Percentiles rank a stretch among this genome's conserved stretches.
These are phyloP conservation scores for Lagerstroemia fauriei DNA, from an alignment of 441 rosid species.

Conservation along the genomic window DNA sequence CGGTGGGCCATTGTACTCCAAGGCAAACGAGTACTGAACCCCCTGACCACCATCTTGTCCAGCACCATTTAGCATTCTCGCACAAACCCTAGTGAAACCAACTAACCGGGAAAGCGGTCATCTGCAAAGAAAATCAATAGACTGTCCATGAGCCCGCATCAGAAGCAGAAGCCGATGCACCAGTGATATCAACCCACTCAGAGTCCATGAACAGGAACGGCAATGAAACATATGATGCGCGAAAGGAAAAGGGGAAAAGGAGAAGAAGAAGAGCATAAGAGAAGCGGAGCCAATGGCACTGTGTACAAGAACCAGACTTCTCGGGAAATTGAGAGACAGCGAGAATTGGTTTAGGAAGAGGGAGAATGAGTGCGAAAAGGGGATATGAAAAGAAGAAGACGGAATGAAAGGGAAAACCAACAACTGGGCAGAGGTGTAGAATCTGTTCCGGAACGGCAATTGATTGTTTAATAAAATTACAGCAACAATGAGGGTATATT, in stretches of 20 bases:
- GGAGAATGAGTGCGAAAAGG: background rate
- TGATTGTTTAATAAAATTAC: background rate
- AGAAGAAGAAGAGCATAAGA: background rate
- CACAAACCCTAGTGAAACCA: slow-evolving; percentile 14
- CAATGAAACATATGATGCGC: background rate
- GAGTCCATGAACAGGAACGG: slow-evolving; percentile 10
- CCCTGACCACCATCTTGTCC: slow-evolving; percentile 37
- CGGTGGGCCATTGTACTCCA: slow-evolving; percentile 87
- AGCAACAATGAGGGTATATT: no score
- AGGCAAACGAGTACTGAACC: slow-evolving; percentile 66
- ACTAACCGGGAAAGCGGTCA: background rate
- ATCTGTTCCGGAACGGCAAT: no score
- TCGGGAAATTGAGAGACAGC: background rate
- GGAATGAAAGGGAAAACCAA: background rate
- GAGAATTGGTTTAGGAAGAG: slow-evolving; percentile 18
- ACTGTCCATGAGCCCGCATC: background rate
- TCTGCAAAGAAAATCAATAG: slow-evolving; percentile 6
- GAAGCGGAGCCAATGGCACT: background rate
- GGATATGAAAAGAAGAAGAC: slow-evolving; percentile 12
- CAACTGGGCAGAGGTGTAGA: no score
- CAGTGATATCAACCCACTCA: background rate
- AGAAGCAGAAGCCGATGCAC: background rate
- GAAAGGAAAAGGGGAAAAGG: background rate
- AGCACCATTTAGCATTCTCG: slow-evolving; percentile 40
- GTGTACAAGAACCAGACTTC: background rate